A percentile compares a stretch with the other conserved stretches of the same genome.
phyloP scores from a whole-genome alignment of 345 rosid genomes.

The Brassica cretica region DNA sequence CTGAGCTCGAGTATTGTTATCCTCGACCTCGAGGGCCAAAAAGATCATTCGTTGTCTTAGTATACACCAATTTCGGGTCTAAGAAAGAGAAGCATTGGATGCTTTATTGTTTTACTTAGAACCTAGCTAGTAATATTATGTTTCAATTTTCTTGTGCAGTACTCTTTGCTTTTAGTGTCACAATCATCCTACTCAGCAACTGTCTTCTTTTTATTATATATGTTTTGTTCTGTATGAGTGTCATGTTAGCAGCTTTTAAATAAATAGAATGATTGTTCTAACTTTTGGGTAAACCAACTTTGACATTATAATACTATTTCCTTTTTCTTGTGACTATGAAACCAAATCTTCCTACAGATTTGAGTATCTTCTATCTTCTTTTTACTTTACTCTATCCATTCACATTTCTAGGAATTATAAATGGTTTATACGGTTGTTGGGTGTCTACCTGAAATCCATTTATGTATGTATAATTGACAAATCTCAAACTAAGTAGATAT shows the following conservation, averaged over 20 bases:
- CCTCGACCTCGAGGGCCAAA: background rate
- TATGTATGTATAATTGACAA: background rate
- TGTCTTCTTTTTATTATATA: background rate
- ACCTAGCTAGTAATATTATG: background rate
- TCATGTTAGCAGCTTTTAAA: constrained; percentile 34
- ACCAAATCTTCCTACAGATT: constrained; percentile 39
- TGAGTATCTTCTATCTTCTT: constrained; percentile 6
- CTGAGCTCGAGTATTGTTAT: background rate
- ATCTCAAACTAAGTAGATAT: background rate
- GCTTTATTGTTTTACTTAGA: constrained; percentile 6
- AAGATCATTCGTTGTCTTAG: constrained; percentile 15
- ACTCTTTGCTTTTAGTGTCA: constrained; percentile 34
- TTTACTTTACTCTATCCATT: background rate
- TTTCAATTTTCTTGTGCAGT: constrained; percentile 10
- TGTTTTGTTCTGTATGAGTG: constrained; percentile 31
- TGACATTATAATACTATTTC: constrained; percentile 36
- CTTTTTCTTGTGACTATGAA: constrained; percentile 30
- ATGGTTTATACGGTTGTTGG: constrained; percentile 26
- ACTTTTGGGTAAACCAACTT: constrained; percentile 40
- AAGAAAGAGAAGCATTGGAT: constrained; percentile 22
- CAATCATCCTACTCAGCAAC: constrained; percentile 33
- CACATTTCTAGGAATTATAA: background rate
- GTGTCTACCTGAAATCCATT: constrained; percentile 30
- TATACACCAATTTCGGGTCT: constrained; percentile 6
- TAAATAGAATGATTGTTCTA: constrained; percentile 36